These are phyloP conservation scores for Mollisia scopiformis DNA, from an alignment of 2,329 filamentous ascomycete genomes.

Conservation along the genomic window DNA sequence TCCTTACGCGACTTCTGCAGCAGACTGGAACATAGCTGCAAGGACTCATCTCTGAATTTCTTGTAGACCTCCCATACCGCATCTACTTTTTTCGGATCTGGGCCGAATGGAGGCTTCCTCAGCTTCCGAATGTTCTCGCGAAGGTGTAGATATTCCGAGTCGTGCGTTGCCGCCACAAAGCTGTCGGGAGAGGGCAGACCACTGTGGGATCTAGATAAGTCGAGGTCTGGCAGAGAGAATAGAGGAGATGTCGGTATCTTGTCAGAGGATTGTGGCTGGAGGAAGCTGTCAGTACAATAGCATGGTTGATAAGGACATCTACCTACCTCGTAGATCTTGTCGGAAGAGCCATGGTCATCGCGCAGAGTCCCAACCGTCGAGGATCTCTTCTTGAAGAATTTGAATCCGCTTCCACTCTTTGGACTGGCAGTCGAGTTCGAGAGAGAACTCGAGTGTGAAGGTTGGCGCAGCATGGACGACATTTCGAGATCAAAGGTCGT, in stretches of 20 bases:
- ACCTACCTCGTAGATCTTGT: conserved; percentile 23
- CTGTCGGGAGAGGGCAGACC: conserved; percentile 30
- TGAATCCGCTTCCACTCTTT: conserved; percentile 18
- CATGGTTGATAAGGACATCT: background rate
- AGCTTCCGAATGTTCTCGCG: conserved; percentile 31
- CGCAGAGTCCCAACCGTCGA: conserved; percentile 10
- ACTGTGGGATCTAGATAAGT: conserved; percentile 21
- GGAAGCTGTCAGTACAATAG: conserved; percentile 7
- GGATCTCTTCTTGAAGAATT: conserved; percentile 23
- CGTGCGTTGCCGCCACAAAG: conserved; percentile 26
- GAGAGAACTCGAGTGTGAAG: conserved; percentile 23
- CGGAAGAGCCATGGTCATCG: conserved; percentile 15
- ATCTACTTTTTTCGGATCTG: conserved; percentile 41
- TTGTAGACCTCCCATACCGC: conserved; percentile 48
- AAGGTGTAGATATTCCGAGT: conserved; percentile 35
- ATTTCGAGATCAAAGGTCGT: conserved; percentile 3
- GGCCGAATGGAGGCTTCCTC: conserved; percentile 23
- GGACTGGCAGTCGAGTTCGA: conserved; percentile 22
- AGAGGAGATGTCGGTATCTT: conserved; percentile 23
- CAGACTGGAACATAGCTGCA: conserved; percentile 44
- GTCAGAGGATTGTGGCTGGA: conserved; percentile 23
- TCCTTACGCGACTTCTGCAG: conserved; percentile 44
- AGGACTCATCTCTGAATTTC: conserved; percentile 45
- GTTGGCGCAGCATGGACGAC: conserved; percentile 24
- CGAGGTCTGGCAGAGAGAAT: conserved; percentile 23